Percentiles rank a stretch among this genome's conserved stretches.
phyloP scores from a whole-genome alignment of 1,284 basidiomycete species.

The Ustilago esculenta region DNA sequence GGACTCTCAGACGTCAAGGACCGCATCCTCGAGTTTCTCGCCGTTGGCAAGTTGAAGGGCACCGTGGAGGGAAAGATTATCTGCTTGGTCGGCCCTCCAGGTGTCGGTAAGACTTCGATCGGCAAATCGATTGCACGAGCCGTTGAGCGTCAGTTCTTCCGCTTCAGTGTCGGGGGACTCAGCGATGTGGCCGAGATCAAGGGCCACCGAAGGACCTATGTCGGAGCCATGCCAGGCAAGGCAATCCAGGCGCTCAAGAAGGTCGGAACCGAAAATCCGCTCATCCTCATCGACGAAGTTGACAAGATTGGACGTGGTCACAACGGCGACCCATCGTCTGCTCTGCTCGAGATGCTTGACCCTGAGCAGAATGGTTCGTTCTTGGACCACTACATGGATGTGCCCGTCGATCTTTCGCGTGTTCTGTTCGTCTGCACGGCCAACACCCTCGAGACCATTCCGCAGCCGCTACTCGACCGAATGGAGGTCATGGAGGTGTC shows the following conservation, averaged over 20 bases:
- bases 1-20: conserved; percentile 94
- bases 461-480: conserved; percentile 91
- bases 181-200: conserved; percentile 99
- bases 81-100: conserved; percentile 93
- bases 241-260: conserved; percentile 97
- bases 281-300: conserved; percentile 92
- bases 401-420: conserved; percentile 93
- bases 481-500: conserved; percentile 89
- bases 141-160: conserved; percentile 86
- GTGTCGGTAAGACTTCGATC: conserved; percentile 89
- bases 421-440: conserved; percentile 95
- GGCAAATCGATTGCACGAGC: conserved; percentile 92
- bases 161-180: conserved; percentile 95
- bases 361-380: conserved; percentile 97
- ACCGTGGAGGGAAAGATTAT: conserved; percentile 99
- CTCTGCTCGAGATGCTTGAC: conserved; percentile 95
- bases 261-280: conserved; percentile 94
- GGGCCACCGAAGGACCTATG: conserved; percentile 95
- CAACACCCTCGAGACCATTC: conserved; percentile 84
- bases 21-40: conserved; percentile 96
- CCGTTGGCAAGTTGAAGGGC: conserved; percentile 93
- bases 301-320: conserved; percentile 96
- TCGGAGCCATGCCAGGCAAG: conserved; percentile 90
- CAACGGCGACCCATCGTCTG: conserved; percentile 94
- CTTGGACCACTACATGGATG: conserved; percentile 97